A percentile compares a stretch with the other conserved stretches of the same genome.
Evolutionary conservation across 1,139 yeast species (phyloP).

Genomic region (Suhomyces bribrorum): DNA sequence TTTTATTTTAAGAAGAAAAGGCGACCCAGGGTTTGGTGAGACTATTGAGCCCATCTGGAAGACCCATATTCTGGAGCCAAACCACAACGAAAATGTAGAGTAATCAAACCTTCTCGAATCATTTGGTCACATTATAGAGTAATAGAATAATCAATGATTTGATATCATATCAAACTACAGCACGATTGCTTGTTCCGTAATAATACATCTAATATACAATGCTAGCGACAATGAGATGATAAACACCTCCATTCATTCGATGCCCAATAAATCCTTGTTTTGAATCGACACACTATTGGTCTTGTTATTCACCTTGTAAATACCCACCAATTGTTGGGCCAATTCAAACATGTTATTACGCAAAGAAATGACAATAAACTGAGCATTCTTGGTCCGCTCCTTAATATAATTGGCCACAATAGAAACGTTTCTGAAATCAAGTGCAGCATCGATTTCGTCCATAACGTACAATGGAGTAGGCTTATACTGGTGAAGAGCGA

Average conservation of each 20-base stretch:
- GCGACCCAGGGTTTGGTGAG: slow-evolving; percentile 70
- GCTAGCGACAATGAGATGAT: neutral
- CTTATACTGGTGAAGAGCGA: slow-evolving; percentile 92
- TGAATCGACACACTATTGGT: slow-evolving; percentile 79
- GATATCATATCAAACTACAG: too few relatives aligned
- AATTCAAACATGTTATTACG: slow-evolving; percentile 98
- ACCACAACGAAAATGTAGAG: neutral
- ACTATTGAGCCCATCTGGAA: slow-evolving; percentile 54
- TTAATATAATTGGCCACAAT: slow-evolving; percentile 97
- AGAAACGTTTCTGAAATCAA: slow-evolving; percentile 94
- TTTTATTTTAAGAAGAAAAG: slow-evolving; percentile 64
- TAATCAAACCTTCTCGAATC: too few relatives aligned
- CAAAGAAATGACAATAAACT: slow-evolving; percentile 90
- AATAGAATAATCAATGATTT: too few relatives aligned
- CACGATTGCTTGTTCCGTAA: too few relatives aligned
- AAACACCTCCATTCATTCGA: slow-evolving; percentile 8
- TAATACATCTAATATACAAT: too few relatives aligned
- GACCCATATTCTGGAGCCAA: too few relatives aligned
- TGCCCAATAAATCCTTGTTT: slow-evolving; percentile 52
- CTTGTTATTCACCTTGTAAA: slow-evolving; percentile 90
- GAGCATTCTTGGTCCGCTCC: slow-evolving; percentile 94
- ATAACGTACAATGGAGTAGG: slow-evolving; percentile 98
- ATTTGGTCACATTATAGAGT: too few relatives aligned
- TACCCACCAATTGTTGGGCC: slow-evolving; percentile 91
- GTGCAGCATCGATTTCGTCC: slow-evolving; percentile 99